These are phyloP conservation scores for Anacardium occidentale DNA, from an alignment of 345 rosid genomes.

Conservation along the genomic window DNA sequence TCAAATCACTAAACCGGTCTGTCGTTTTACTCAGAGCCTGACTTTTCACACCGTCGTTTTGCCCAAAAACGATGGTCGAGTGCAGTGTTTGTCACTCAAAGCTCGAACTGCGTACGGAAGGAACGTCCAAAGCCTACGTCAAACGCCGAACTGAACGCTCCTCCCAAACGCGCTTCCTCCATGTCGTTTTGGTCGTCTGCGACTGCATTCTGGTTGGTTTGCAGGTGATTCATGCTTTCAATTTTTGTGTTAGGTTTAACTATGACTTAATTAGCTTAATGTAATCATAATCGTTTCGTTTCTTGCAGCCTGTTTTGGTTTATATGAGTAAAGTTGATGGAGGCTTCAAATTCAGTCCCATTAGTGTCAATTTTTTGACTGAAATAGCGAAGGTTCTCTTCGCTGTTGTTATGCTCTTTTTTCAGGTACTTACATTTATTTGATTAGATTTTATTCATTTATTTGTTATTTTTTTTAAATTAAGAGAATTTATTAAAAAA, in stretches of 20 bases:
- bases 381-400: slow-evolving; percentile 67
- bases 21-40: neutral
- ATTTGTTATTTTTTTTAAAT: too few relatives aligned
- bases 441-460: neutral
- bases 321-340: slow-evolving; percentile 84
- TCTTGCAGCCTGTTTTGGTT: slow-evolving; percentile 60
- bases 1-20: neutral
- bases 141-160: slow-evolving; percentile 41
- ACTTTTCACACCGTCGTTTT: neutral
- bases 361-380: slow-evolving; percentile 76
- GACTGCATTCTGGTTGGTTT: slow-evolving; percentile 67
- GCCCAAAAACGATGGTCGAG: slow-evolving; percentile 27
- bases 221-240: slow-evolving; percentile 32
- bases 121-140: slow-evolving; percentile 58
- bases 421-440: slow-evolving; percentile 45
- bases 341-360: slow-evolving; percentile 67
- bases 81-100: slow-evolving; percentile 42
- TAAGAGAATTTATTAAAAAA: too few relatives aligned
- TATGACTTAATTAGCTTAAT: neutral
- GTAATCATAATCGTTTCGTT: neutral
- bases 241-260: neutral
- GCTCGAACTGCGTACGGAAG: slow-evolving; percentile 34
- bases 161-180: slow-evolving; percentile 50
- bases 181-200: slow-evolving; percentile 62
- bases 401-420: slow-evolving; percentile 65